Percentiles rank a stretch among this genome's conserved stretches.
Conservation (phyloP, 2,329 filamentous ascomycete species). For the Stagonosporopsis chrysanthemi region DNA sequence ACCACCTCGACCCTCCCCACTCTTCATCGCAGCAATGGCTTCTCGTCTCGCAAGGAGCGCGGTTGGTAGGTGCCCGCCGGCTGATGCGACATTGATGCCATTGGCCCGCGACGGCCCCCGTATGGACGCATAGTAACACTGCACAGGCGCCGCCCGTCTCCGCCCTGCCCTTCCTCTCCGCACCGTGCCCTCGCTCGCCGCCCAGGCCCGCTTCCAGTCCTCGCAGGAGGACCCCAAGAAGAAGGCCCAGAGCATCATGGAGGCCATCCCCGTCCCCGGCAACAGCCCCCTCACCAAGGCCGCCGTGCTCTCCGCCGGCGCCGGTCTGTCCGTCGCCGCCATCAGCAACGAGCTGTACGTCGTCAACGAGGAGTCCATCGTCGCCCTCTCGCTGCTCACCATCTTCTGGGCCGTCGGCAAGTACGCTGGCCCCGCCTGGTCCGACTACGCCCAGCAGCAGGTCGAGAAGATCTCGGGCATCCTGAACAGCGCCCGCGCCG, state of each 20-base stretch:
- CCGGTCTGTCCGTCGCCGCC: slow-evolving; percentile 89
- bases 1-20: slow-evolving; percentile 45
- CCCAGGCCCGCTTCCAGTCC: slow-evolving; percentile 75
- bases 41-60: slow-evolving; percentile 96
- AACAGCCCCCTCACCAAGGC: slow-evolving; percentile 94
- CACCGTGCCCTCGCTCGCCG: slow-evolving; percentile 75
- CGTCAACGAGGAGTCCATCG: slow-evolving; percentile 97
- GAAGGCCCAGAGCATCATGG: slow-evolving; percentile 95
- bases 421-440: slow-evolving; percentile 91
- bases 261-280: slow-evolving; percentile 90
- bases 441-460: slow-evolving; percentile 88
- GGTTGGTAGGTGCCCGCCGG: slow-evolving; percentile 73
- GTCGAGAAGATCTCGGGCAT: slow-evolving; percentile 93
- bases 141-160: slow-evolving; percentile 84
- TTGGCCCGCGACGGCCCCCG: slow-evolving; percentile 50
- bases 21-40: slow-evolving; percentile 78
- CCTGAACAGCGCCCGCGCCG: slow-evolving; percentile 89
- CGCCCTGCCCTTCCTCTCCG: slow-evolving; percentile 77
- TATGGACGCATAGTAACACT: slow-evolving; percentile 1
- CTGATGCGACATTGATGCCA: slow-evolving; percentile 45
- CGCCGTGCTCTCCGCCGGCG: slow-evolving; percentile 91
- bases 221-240: slow-evolving; percentile 90
- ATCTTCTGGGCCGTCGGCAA: slow-evolving; percentile 93
- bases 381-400: slow-evolving; percentile 88
- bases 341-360: slow-evolving; percentile 99